phyloP scores from a whole-genome alignment of 106 monocot species.

The Acanthochlamys bracteata region DNA sequence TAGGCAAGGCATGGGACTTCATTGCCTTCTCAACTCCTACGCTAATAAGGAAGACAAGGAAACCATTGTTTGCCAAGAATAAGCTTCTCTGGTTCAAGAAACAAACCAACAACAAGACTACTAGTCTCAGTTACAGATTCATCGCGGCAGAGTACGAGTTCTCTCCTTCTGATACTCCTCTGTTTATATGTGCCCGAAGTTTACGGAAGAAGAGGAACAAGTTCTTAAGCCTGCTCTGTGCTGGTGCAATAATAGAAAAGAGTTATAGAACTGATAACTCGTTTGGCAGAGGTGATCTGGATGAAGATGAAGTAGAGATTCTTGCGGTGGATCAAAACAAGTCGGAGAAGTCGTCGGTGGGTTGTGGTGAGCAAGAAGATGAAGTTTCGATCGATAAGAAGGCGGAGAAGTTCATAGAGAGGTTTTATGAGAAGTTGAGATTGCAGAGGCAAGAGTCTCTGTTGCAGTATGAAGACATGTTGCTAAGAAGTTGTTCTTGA shows the following conservation, averaged over 20 bases:
- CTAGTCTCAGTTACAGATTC: slow-evolving; percentile 34
- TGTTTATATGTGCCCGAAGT: slow-evolving; percentile 1
- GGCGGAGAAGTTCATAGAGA: slow-evolving; percentile 73
- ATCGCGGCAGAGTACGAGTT: slow-evolving; percentile 42
- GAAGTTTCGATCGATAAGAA: slow-evolving; percentile 29
- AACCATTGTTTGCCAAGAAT: slow-evolving; percentile 10
- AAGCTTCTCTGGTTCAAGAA: slow-evolving; percentile 29
- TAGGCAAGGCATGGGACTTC: slow-evolving; percentile 34
- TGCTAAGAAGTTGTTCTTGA: slow-evolving; percentile 10
- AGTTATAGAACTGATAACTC: background rate
- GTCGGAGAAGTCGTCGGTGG: background rate
- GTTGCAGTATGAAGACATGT: slow-evolving; percentile 23
- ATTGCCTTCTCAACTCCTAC: slow-evolving; percentile 11
- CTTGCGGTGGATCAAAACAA: background rate
- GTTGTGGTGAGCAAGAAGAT: slow-evolving; percentile 21
- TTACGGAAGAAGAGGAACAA: slow-evolving; percentile 1
- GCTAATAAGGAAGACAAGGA: slow-evolving; percentile 18
- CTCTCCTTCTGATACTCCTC: slow-evolving; percentile 46
- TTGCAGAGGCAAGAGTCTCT: slow-evolving; percentile 45
- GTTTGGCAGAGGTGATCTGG: background rate
- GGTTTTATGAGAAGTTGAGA: slow-evolving; percentile 65
- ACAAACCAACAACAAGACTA: slow-evolving; percentile 19
- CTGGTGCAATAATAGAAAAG: slow-evolving; percentile 1
- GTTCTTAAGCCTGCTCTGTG: slow-evolving; percentile 16
- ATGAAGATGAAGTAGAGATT: slow-evolving; percentile 12